Evolutionary conservation across 768 basidiomycete species (phyloP).

Genomic region (Hygrophoropsis aurantiaca): DNA sequence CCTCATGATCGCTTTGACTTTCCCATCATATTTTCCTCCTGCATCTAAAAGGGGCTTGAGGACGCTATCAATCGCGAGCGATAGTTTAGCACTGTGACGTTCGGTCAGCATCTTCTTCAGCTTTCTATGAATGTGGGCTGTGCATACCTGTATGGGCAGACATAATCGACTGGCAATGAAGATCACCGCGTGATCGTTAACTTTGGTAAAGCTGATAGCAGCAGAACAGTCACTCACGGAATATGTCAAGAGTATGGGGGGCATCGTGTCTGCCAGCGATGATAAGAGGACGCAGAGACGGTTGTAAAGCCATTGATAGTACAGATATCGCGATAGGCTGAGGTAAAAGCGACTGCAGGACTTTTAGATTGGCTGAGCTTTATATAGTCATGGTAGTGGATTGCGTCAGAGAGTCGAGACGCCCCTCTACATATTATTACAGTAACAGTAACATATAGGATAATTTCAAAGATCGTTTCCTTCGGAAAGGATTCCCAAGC

Average conservation of each 20-base stretch:
- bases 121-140: background rate
- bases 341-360: too few relatives aligned
- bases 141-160: slow-evolving; percentile 75
- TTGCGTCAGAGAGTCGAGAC: too few relatives aligned
- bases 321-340: too few relatives aligned
- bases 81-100: slow-evolving; percentile 54
- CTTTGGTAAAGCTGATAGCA: background rate
- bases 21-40: slow-evolving; percentile 65
- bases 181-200: background rate
- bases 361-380: too few relatives aligned
- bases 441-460: too few relatives aligned
- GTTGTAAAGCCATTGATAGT: slow-evolving; percentile 83
- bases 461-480: too few relatives aligned
- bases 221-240: slow-evolving; percentile 46
- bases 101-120: background rate
- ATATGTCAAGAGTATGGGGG: slow-evolving; percentile 80
- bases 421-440: too few relatives aligned
- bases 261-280: slow-evolving; percentile 59
- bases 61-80: slow-evolving; percentile 55
- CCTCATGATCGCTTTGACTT: slow-evolving; percentile 72
- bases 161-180: slow-evolving; percentile 68
- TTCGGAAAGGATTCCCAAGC: too few relatives aligned
- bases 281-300: slow-evolving; percentile 63
- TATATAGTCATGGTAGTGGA: too few relatives aligned
- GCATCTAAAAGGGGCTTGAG: slow-evolving; percentile 58